Evolutionary conservation across 2,329 filamentous ascomycete species (phyloP), one percentile per base, ranked within the genome.

Genomic region (Fusarium domesticum): DNA sequence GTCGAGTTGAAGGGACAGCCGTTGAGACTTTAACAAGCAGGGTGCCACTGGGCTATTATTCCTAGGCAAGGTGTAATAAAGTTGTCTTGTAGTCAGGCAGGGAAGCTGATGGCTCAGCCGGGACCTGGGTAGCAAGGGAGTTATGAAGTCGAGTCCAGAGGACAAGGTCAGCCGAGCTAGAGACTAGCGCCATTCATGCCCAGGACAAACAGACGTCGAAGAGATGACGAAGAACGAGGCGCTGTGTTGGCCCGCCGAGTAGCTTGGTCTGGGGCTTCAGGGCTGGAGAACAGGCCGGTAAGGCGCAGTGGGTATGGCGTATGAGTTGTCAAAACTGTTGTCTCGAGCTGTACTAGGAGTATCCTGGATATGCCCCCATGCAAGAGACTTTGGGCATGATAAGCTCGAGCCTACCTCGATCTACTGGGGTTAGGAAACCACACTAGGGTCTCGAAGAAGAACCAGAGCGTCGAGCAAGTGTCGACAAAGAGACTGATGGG

Each of bases 391-490:
- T 60, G 57, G 62, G 62, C 60, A 63, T 65, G 62, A 68, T 62
- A 68, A 65, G 65, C 67, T 65, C 63, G 63, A 63, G 64, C 69
- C 68, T 64, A 67, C 67, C 57, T 36, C 58, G 60, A 64, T 62
- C 63, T 64, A 57, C 63, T 64, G 56, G 60, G 61, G 60, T 45
- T 48, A 61, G 56, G 61, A 59, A 62, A 69, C 67, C 64, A 63
- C 66, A 67, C 65, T 66, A 70, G 64, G 67, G 67, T 66, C 61
- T 65, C 60, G 60, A 60, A 52, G 64, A 53, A 56, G 45, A 55
- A 59, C 48, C 49, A 51, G 48, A 48, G 44, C 42, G 42, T 41
- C 48, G 41, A 30, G 45, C 47, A 40, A 52, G 35, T 51, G 45
- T 40, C 54, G 42, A 56, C 55, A 54, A 57, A 37, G 47, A 40